Conservation (phyloP, 495 filamentous ascomycete species). For the Trichoderma virens region DNA sequence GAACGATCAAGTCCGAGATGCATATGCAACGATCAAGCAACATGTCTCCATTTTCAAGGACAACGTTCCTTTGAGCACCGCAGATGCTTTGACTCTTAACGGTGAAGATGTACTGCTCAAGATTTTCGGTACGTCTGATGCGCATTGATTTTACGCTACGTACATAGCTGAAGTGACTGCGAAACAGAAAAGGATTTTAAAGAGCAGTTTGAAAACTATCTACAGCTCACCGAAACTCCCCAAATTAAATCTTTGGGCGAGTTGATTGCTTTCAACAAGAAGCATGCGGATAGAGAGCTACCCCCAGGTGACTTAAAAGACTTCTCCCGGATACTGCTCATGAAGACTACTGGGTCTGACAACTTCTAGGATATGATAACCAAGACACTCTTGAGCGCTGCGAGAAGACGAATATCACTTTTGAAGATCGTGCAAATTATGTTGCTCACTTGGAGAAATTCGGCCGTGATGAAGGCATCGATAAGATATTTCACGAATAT, state of each 20-base stretch:
- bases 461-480: not conserved
- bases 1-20: not conserved
- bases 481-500: not conserved
- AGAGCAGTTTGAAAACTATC: not conserved
- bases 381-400: not conserved
- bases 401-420: not conserved
- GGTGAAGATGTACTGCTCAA: not conserved
- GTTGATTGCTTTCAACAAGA: not conserved
- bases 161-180: not conserved
- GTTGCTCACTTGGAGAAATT: not conserved
- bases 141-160: not conserved
- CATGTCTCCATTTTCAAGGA: not conserved
- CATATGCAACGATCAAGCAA: not conserved
- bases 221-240: not conserved
- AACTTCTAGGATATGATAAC: not conserved
- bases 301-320: not conserved
- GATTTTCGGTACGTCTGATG: not conserved
- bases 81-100: not conserved
- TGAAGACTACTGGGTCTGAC: not conserved
- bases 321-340: not conserved
- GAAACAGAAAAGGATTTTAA: not conserved
- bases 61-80: not conserved
- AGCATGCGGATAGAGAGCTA: not conserved
- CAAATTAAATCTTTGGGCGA: not conserved
- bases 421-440: not conserved